Evolutionary conservation across 2,329 filamentous ascomycete genomes (phyloP).

Genomic region (Aureobasidium sp.): DNA sequence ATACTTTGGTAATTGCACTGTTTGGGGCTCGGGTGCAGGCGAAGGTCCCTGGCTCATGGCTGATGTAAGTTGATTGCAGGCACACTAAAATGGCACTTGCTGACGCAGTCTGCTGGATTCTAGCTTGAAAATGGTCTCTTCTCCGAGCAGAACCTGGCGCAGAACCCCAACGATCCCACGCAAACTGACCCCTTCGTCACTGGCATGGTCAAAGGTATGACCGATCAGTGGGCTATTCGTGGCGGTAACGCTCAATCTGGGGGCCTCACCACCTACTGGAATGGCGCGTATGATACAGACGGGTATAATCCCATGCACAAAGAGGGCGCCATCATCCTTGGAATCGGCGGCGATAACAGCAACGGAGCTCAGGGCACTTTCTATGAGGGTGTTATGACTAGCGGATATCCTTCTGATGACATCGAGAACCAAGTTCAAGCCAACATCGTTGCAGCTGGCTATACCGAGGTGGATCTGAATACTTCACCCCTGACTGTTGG

Average conservation of each 20-base stretch:
- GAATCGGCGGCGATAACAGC: slow-evolving; percentile 62
- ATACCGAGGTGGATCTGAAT: not conserved
- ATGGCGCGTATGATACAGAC: slow-evolving; percentile 45
- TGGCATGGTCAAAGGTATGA: slow-evolving; percentile 49
- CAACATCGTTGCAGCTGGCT: slow-evolving; percentile 51
- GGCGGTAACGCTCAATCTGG: slow-evolving; percentile 52
- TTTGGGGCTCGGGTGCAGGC: slow-evolving; percentile 52
- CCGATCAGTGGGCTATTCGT: slow-evolving; percentile 52
- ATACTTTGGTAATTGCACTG: slow-evolving; percentile 52
- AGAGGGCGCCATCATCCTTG: slow-evolving; percentile 59
- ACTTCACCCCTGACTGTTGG: not conserved
- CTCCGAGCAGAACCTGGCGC: not conserved
- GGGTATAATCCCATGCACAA: slow-evolving; percentile 58
- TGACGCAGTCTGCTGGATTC: too few relatives aligned
- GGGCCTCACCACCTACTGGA: slow-evolving; percentile 33
- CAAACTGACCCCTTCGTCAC: slow-evolving; percentile 54
- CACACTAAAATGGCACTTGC: too few relatives aligned
- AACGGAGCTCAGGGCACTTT: slow-evolving; percentile 51
- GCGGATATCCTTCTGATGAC: slow-evolving; percentile 53
- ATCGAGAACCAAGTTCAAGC: slow-evolving; percentile 45
- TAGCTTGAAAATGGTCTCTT: slow-evolving; percentile 18
- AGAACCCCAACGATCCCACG: slow-evolving; percentile 19
- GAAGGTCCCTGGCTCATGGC: slow-evolving; percentile 62
- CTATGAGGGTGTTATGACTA: slow-evolving; percentile 58
- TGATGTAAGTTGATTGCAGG: slow-evolving; percentile 59